These are phyloP conservation scores for Yamadazyma nakazawae DNA, from an alignment of 805 yeast species.

Conservation along the genomic window DNA sequence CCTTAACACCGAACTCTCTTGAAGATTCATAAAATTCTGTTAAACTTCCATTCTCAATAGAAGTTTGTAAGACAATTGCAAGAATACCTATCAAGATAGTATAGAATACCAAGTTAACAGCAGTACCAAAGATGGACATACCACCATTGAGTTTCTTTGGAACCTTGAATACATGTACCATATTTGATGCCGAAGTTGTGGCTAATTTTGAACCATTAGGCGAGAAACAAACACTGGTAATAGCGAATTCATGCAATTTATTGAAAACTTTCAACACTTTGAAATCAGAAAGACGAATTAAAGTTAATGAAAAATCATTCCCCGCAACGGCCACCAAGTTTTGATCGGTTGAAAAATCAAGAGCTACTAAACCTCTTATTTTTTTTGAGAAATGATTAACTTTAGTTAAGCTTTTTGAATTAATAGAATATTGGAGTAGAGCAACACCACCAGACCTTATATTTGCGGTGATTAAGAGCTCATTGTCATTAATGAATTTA, in stretches of 20 bases:
- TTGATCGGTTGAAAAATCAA: slow-evolving; percentile 41
- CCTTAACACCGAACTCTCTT: slow-evolving; percentile 7
- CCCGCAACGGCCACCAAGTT: slow-evolving; percentile 56
- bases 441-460: slow-evolving; percentile 37
- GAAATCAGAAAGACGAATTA: slow-evolving; percentile 54
- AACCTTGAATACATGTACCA: slow-evolving; percentile 59
- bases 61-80: slow-evolving; percentile 33
- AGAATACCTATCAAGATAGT: slow-evolving; percentile 28
- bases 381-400: slow-evolving; percentile 43
- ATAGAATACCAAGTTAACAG: slow-evolving; percentile 34
- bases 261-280: slow-evolving; percentile 47
- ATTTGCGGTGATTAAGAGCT: slow-evolving; percentile 32
- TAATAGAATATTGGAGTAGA: slow-evolving; percentile 43
- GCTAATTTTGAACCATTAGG: slow-evolving; percentile 66
- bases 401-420: slow-evolving; percentile 40
- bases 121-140: slow-evolving; percentile 33
- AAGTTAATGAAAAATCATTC: slow-evolving; percentile 61
- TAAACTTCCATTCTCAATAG: slow-evolving; percentile 34
- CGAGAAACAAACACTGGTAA: slow-evolving; percentile 69
- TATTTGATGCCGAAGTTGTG: slow-evolving; percentile 73
- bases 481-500: slow-evolving; percentile 34
- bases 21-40: slow-evolving; percentile 19
- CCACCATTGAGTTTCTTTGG: slow-evolving; percentile 49
- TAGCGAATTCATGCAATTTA: slow-evolving; percentile 73
- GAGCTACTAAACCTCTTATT: slow-evolving; percentile 52